phyloP scores from a whole-genome alignment of 2,329 filamentous ascomycete species.

The Curvularia eragrostidis region DNA sequence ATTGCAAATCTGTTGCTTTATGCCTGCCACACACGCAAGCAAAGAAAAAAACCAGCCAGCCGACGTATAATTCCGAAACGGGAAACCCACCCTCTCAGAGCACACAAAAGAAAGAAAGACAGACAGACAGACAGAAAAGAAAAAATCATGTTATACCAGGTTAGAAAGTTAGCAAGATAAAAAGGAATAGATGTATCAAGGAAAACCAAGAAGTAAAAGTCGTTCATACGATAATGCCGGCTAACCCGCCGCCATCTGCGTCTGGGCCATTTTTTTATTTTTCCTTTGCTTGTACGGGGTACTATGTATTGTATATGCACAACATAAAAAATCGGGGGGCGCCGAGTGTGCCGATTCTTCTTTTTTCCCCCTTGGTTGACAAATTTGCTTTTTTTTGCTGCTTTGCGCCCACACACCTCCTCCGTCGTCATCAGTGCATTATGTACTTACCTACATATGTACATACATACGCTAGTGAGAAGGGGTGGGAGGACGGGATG shows the following conservation, averaged over 20 bases:
- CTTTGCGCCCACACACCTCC: too few species aligned
- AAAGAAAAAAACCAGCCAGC: neutral
- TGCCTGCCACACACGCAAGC: neutral
- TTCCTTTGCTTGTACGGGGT: too few species aligned
- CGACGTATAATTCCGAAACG: neutral
- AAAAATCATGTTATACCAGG: too few species aligned
- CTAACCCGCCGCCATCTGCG: neutral
- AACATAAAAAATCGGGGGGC: neutral
- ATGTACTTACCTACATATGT: too few species aligned
- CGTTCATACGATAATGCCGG: neutral
- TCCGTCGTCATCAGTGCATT: too few species aligned
- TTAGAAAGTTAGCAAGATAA: too few species aligned
- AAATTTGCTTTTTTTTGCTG: too few species aligned
- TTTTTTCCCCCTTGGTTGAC: neutral
- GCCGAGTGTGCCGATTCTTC: neutral
- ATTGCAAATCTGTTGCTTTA: neutral
- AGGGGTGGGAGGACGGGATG: too few species aligned
- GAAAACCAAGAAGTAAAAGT: neutral
- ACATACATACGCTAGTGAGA: neutral
- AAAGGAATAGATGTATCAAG: too few species aligned
- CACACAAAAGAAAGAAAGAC: neutral
- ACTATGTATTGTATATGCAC: too few species aligned
- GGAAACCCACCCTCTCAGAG: too few species aligned
- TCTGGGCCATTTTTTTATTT: neutral
- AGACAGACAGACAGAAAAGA: too few species aligned